Conservation (phyloP, 352 stramenopile species). For the Globisporangium spinosum region DNA sequence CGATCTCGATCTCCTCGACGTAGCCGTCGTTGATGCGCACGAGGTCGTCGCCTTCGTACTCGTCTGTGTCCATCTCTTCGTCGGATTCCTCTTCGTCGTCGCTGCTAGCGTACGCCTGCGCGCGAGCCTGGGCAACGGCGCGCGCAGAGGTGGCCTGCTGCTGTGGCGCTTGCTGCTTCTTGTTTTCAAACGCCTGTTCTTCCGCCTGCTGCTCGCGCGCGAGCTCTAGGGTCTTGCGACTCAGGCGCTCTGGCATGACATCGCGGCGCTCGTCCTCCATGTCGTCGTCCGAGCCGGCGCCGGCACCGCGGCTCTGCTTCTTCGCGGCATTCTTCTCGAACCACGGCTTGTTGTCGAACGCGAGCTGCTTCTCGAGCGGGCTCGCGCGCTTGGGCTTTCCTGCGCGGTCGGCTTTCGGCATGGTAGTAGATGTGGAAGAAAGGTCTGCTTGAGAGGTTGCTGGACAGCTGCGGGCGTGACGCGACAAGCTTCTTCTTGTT, state of each 20-base stretch:
- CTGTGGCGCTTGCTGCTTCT: constrained; percentile 20
- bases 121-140: constrained; percentile 17
- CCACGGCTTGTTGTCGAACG: constrained; percentile 84
- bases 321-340: constrained; percentile 61
- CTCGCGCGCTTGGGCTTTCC: constrained; percentile 82
- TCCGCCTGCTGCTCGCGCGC: constrained; percentile 77
- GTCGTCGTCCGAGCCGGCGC: constrained; percentile 38
- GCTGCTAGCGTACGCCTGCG: constrained; percentile 45
- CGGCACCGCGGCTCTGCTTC: constrained; percentile 21
- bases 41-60: constrained; percentile 88
- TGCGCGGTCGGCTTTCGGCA: constrained; percentile 62
- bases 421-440: constrained; percentile 15
- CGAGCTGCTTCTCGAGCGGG: constrained; percentile 85
- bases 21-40: constrained; percentile 90
- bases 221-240: constrained; percentile 73
- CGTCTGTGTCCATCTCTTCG: constrained; percentile 83
- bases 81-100: constrained; percentile 74
- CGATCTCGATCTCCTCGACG: constrained; percentile 88
- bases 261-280: constrained; percentile 60
- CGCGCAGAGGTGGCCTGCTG: constrained; percentile 17
- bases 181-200: constrained; percentile 53
- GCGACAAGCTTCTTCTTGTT: constrained; percentile 1
- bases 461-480: background rate
- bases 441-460: background rate
- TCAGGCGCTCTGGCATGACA: constrained; percentile 79